These are phyloP conservation scores for Phylloporus sp. DNA, from an alignment of 768 basidiomycete genomes.

Conservation along the genomic window DNA sequence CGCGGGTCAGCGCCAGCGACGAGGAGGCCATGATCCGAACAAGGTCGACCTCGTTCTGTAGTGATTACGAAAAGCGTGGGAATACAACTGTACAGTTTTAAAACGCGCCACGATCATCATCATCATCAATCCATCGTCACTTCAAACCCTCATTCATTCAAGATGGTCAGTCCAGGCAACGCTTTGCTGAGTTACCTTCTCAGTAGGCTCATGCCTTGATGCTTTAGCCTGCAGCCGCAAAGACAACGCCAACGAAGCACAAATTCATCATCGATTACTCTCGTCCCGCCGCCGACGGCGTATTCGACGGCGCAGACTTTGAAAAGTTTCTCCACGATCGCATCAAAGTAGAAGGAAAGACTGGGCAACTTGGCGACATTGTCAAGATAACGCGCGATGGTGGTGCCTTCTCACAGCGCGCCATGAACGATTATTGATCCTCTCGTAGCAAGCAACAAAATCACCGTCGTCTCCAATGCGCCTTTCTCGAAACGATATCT, in stretches of 20 bases:
- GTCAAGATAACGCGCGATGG: constrained; percentile 86
- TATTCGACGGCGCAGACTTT: constrained; percentile 60
- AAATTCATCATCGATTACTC: constrained; percentile 87
- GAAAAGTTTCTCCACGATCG: constrained; percentile 92
- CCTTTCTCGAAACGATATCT: constrained; percentile 96
- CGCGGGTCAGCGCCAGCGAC: constrained; percentile 55
- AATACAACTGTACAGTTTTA: constrained; percentile 50
- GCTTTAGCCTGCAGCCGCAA: constrained; percentile 52
- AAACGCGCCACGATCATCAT: constrained; percentile 14
- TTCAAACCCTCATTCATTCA: too few relatives aligned
- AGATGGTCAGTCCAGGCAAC: constrained; percentile 71
- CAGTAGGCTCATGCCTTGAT: constrained; percentile 75
- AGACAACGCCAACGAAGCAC: constrained; percentile 53
- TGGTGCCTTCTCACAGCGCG: constrained; percentile 31
- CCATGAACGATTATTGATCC: constrained; percentile 1
- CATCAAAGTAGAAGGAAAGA: constrained; percentile 89
- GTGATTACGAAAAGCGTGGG: constrained; percentile 19
- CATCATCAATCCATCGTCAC: background rate
- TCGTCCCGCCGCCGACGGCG: constrained; percentile 62
- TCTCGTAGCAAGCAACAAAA: constrained; percentile 62
- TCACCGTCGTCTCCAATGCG: constrained; percentile 80
- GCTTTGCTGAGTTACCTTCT: constrained; percentile 91
- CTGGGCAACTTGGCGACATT: constrained; percentile 86
- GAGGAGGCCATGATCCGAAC: constrained; percentile 28
- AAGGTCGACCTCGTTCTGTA: constrained; percentile 11